Evolutionary conservation across 371 early-diverging fungal species (phyloP).

Genomic region (Mucor indicus): DNA sequence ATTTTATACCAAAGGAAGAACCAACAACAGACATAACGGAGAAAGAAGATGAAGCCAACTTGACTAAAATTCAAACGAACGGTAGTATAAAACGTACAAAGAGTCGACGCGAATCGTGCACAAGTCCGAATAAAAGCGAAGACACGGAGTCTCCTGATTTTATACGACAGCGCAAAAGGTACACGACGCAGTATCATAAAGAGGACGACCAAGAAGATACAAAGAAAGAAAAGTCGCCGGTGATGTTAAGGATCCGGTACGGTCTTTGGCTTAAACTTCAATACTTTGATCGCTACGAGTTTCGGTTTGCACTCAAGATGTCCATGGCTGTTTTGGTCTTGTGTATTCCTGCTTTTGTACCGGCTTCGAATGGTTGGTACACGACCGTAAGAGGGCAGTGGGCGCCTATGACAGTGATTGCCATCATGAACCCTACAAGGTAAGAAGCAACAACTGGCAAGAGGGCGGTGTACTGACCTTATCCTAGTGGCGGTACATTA

Average conservation of each 20-base stretch:
- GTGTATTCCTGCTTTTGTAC: slow-evolving; percentile 49
- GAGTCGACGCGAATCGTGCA: slow-evolving; percentile 10
- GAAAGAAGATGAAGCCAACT: slow-evolving; percentile 32
- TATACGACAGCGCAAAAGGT: slow-evolving; percentile 3
- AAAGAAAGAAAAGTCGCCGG: slow-evolving; percentile 6
- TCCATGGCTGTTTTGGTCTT: slow-evolving; percentile 44
- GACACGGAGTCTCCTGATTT: slow-evolving; percentile 5
- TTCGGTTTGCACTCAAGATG: slow-evolving; percentile 62
- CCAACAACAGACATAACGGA: slow-evolving; percentile 15
- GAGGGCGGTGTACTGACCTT: too few relatives aligned
- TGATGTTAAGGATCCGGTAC: slow-evolving; percentile 39
- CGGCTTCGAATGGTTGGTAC: slow-evolving; percentile 36
- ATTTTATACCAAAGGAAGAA: slow-evolving; percentile 22
- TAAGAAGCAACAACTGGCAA: too few relatives aligned
- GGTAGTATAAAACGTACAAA: slow-evolving; percentile 16
- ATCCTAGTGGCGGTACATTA: slow-evolving; percentile 50
- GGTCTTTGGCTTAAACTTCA: slow-evolving; percentile 44
- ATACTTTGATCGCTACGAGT: slow-evolving; percentile 45
- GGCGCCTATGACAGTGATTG: slow-evolving; percentile 58
- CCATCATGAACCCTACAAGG: slow-evolving; percentile 61
- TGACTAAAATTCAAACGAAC: slow-evolving; percentile 28
- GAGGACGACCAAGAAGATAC: too few relatives aligned
- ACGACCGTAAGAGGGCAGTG: slow-evolving; percentile 54
- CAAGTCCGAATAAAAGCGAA: too few relatives aligned
- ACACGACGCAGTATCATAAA: too few relatives aligned